phyloP scores from a whole-genome alignment of 2,329 filamentous ascomycete species.

The Macrophomina tecta region DNA sequence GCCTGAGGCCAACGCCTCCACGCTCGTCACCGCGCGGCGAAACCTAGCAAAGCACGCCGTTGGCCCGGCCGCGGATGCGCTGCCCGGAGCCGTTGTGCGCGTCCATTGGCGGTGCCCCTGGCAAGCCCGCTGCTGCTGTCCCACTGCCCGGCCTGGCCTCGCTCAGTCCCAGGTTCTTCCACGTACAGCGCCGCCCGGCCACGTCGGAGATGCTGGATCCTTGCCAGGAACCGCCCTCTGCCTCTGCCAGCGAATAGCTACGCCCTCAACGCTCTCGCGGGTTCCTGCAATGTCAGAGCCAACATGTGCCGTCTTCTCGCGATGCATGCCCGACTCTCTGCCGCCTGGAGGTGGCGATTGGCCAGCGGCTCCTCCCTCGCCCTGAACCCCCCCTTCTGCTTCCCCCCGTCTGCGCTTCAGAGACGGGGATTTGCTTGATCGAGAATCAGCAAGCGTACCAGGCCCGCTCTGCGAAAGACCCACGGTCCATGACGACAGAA shows the following conservation, averaged over 20 bases:
- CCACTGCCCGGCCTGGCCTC: not conserved
- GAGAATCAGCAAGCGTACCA: constrained; percentile 6
- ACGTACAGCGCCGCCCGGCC: constrained; percentile 11
- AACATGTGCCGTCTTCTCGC: constrained; percentile 19
- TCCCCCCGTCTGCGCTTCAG: not conserved
- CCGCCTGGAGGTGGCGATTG: constrained; percentile 16
- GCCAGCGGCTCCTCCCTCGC: not conserved
- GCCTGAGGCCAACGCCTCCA: constrained; percentile 4
- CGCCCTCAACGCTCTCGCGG: constrained; percentile 18
- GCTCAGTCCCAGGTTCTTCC: constrained; percentile 14
- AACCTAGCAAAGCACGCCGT: constrained; percentile 21
- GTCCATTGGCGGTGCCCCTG: constrained; percentile 20
- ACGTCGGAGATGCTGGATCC: constrained; percentile 22
- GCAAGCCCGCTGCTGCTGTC: constrained; percentile 13
- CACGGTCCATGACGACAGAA: constrained; percentile 14
- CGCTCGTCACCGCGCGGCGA: constrained; percentile 17
- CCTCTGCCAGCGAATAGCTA: constrained; percentile 15
- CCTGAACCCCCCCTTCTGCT: not conserved
- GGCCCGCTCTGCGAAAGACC: not conserved
- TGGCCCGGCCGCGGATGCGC: constrained; percentile 17
- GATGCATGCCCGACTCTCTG: constrained; percentile 14
- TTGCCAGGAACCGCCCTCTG: constrained; percentile 12
- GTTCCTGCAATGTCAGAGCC: constrained; percentile 20
- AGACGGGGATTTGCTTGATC: not conserved
- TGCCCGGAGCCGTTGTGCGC: constrained; percentile 10